Evolutionary conservation across 2,329 filamentous ascomycete species (phyloP), one percentile per base, ranked within the genome.

Genomic region (Sarocladium kiliense): DNA sequence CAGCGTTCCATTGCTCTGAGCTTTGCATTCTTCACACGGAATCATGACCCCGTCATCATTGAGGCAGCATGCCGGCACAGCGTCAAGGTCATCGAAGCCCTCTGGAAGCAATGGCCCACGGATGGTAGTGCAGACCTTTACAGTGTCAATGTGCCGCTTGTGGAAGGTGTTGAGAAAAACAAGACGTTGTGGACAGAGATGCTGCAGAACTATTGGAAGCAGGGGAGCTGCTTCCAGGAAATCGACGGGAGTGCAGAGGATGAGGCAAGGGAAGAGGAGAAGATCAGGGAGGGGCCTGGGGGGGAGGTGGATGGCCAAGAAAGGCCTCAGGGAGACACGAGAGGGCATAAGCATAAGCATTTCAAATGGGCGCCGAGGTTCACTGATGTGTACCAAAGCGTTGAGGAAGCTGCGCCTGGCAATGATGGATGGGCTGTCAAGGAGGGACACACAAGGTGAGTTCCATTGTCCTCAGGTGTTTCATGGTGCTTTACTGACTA

Each of bases 281-380:
- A 79, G 60, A 86, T 96, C 59, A 81, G 91, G 47, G 82, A 88
- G 66, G 81, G 80, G 19, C 81, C 85, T 55, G 77, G 78, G 21
- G 74, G 74, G 3, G 73, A 74, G 61, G 74, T 75, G 51, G 72
- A 71, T 45, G 73, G 63, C 71, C n/a, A 67, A 42, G 59, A 59
- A 56, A 61, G 66, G 45, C 67, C 67, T 3, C 39, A 47, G 21
- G 18, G 27, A 23, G 32, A 47, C 27, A 26, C 36, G 41, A 30
- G 42, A 21, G 74, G 79, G 27, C 86, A 91, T 67, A 80, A 77
- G 55, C 90, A 96, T 70, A 90, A 89, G 68, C 89, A 95, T 71
- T 97, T 97, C 77, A 95, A 93, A 72, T 97, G 94, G 94, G 85
- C 89, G 49, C 94, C 93, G 2, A 84, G 83, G 59, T 94, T 97